phyloP scores from a whole-genome alignment of 1,284 basidiomycete species.

The Leccinum pachyderme region DNA sequence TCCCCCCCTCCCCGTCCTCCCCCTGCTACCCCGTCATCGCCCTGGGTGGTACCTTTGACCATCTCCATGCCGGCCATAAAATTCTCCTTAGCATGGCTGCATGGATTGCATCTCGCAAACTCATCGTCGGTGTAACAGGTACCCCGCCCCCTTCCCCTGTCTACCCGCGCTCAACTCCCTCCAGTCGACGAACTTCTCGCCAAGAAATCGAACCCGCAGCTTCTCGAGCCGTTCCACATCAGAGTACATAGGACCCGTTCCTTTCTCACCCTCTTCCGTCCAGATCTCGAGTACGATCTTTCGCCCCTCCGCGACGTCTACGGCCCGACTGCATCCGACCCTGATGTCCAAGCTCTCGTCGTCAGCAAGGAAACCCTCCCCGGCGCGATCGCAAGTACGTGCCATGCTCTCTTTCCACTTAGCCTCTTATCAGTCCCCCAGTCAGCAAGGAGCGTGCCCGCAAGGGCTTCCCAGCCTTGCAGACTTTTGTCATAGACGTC shows the following conservation, averaged over 20 bases:
- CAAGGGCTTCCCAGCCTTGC: conserved; percentile 57
- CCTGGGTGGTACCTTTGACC: conserved; percentile 85
- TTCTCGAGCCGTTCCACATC: conserved; percentile 64
- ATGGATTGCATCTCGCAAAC: conserved; percentile 73
- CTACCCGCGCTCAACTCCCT: conserved; percentile 16
- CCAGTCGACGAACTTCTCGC: conserved; percentile 71
- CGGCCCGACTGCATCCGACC: conserved; percentile 85
- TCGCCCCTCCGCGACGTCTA: conserved; percentile 80
- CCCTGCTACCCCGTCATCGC: conserved; percentile 55
- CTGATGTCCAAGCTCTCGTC: conserved; percentile 82
- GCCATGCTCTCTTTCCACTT: neutral
- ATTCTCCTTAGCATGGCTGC: conserved; percentile 91
- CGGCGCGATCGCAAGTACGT: conserved; percentile 72
- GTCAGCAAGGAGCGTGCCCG: conserved; percentile 61
- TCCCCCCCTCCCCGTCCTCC: no score
- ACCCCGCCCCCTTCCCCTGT: conserved; percentile 22
- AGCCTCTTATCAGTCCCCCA: conserved; percentile 30
- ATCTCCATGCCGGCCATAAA: conserved; percentile 97
- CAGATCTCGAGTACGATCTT: conserved; percentile 59
- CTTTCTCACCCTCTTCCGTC: conserved; percentile 71
- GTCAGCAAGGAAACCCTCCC: conserved; percentile 82
- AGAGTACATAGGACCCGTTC: conserved; percentile 56
- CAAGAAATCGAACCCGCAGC: conserved; percentile 70
- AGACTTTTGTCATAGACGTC: conserved; percentile 82
- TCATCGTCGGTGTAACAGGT: conserved; percentile 92